Base-by-base conservation (phyloP, 371 early-diverging fungal genomes). In the Rhizopus stolonifer region DNA sequence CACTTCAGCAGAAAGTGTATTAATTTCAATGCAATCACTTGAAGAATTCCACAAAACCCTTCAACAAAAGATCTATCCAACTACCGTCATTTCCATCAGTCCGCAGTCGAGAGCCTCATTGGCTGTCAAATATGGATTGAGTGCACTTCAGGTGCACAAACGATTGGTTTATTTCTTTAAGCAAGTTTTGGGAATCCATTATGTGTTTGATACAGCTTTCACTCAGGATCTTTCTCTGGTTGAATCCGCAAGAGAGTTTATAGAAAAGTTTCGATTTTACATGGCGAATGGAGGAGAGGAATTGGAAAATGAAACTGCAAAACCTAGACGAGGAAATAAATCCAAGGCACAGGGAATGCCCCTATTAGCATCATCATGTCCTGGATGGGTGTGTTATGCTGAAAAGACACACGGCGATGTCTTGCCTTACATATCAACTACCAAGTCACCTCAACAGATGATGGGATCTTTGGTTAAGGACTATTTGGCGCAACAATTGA, bases 371-470 rank as follows among this genome's bases (percentile, higher is more conserved):
- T 85, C 86, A 21, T 83, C 91, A 31, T 94, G 94, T 55, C 93
- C 94, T 34, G 96, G 95, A 2, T 96, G 95, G 95, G 92, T 98
- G 10, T 98, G 97, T 72, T 97, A 96, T 61, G 95, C 95, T n/a
- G 99, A 98, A 77, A 98, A 97, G 74, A 96, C 94, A 0, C 97
- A 97, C 56, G 86, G 84, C 2, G 80, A 84, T 56, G 77, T 94
- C 3, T 64, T 98, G 18, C 91, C 93, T 0, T 82, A 85, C 59
- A 89, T 98, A 48, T 82, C 88, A 42, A 80, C 82, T 15, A 86
- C 91, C 1, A 94, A 92, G 64, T 95, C 96, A 7, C 96, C 98
- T 10, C 96, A 96, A 67, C 97, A 97, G 65, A 86, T 93, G 61
- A 92, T 94, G 91, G 99, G 98, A 6, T 81, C 89, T 0, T 68